A percentile compares a stretch with the other conserved stretches of the same genome.
phyloP scores from a whole-genome alignment of 2,329 filamentous ascomycete genomes.

The Penicillium thymicola region DNA sequence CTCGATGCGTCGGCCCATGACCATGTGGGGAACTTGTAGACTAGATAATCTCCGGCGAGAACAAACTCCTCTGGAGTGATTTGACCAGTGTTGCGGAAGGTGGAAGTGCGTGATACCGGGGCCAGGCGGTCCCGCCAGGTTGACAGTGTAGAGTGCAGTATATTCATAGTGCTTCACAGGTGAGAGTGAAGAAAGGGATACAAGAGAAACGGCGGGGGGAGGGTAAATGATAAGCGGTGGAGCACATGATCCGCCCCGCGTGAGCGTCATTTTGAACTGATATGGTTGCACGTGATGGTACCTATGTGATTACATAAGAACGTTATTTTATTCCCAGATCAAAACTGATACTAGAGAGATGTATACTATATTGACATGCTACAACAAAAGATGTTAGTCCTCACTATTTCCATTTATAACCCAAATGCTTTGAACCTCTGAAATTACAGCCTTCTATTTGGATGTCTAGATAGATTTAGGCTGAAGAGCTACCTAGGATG shows the following conservation, averaged over 20 bases:
- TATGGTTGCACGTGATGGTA: not conserved
- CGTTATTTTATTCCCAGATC: not conserved
- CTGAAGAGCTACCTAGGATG: too few relatives aligned
- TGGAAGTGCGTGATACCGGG: constrained; percentile 83
- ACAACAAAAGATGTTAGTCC: too few relatives aligned
- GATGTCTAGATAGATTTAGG: too few relatives aligned
- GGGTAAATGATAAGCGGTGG: constrained; percentile 25
- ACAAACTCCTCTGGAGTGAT: constrained; percentile 98
- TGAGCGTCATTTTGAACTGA: constrained; percentile 13
- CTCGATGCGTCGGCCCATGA: constrained; percentile 88
- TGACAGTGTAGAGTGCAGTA: constrained; percentile 89
- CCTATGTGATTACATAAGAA: not conserved
- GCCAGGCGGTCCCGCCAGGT: constrained; percentile 88
- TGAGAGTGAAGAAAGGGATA: constrained; percentile 1
- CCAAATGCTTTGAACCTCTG: too few relatives aligned
- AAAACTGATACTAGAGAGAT: too few relatives aligned
- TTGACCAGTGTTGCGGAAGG: constrained; percentile 88
- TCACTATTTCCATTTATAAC: too few relatives aligned
- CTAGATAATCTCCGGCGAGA: constrained; percentile 91
- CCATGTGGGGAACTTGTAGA: constrained; percentile 99
- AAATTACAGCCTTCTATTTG: too few relatives aligned
- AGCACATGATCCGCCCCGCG: constrained; percentile 29
- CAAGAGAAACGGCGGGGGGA: constrained; percentile 7
- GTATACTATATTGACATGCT: too few relatives aligned
- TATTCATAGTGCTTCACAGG: constrained; percentile 63